Evolutionary conservation across 202 grass and related monocot species (phyloP).

Genomic region (Schoenoplectus triqueter): DNA sequence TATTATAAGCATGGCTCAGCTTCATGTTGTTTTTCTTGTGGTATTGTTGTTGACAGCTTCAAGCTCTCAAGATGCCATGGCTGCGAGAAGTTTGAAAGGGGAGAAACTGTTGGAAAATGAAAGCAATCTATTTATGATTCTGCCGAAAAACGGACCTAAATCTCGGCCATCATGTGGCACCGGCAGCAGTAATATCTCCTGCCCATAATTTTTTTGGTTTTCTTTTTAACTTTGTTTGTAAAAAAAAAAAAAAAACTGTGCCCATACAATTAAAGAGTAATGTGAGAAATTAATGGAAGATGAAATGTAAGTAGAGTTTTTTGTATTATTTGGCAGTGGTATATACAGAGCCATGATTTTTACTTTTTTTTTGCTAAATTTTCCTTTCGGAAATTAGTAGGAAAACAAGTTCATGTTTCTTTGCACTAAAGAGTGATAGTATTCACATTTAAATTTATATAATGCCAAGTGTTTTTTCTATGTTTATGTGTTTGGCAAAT

Average conservation of each 20-base stretch:
- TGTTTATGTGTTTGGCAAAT: not conserved
- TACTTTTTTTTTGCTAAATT: not conserved
- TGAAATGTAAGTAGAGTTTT: not conserved
- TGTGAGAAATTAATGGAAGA: not conserved
- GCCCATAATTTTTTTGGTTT: not conserved
- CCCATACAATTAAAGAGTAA: too few relatives aligned
- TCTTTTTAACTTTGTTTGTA: too few relatives aligned
- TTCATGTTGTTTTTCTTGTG: slow-evolving; percentile 12
- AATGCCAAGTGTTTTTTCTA: too few relatives aligned
- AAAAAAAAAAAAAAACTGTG: too few relatives aligned
- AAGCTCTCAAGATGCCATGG: not conserved
- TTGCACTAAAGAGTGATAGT: not conserved
- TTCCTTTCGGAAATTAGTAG: not conserved
- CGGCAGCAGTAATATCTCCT: not conserved
- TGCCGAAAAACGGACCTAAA: not conserved
- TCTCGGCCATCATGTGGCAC: not conserved
- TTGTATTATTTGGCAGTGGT: too few relatives aligned
- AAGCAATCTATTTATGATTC: not conserved
- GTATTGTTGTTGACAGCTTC: not conserved
- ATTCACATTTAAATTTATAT: not conserved
- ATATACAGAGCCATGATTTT: too few relatives aligned
- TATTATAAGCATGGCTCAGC: slow-evolving; percentile 1
- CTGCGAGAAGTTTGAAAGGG: slow-evolving; percentile 31
- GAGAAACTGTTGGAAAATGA: not conserved
- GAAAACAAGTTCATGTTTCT: not conserved